Conservation (phyloP, 2,329 filamentous ascomycete species). For the Cadophora gregata region DNA sequence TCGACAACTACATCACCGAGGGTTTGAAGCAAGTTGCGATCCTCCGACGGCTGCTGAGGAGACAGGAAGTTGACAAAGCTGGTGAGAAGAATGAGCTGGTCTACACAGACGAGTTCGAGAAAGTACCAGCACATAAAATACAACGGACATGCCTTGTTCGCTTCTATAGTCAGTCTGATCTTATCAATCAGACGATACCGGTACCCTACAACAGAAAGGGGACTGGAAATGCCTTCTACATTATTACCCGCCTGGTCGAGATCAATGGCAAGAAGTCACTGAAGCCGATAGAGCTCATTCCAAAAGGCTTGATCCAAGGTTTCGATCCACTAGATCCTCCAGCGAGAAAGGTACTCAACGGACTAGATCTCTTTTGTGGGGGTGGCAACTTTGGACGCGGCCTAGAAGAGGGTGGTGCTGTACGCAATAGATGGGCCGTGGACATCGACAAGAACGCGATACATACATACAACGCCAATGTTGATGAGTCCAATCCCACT, state of each 20-base stretch:
- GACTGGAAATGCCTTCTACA: constrained; percentile 69
- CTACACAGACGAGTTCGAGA: constrained; percentile 55
- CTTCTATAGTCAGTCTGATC: constrained; percentile 52
- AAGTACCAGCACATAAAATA: constrained; percentile 51
- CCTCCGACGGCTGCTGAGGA: constrained; percentile 61
- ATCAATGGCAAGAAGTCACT: constrained; percentile 38
- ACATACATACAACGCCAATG: constrained; percentile 76
- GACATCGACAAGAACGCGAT: constrained; percentile 69
- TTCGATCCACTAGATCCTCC: constrained; percentile 52
- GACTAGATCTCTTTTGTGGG: constrained; percentile 78
- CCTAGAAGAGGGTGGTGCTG: constrained; percentile 71
- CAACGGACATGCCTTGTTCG: constrained; percentile 64
- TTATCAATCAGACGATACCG: constrained; percentile 50
- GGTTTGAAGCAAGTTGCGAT: constrained; percentile 43
- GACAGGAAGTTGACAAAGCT: constrained; percentile 48
- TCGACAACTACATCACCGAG: constrained; percentile 51
- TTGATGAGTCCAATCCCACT: constrained; percentile 48
- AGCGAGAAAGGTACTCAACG: constrained; percentile 53
- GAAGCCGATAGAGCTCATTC: constrained; percentile 46
- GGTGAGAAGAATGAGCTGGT: constrained; percentile 55
- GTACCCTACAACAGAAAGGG: constrained; percentile 71
- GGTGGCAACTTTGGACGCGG: constrained; percentile 80
- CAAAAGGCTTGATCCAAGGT: constrained; percentile 56
- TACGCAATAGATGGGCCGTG: constrained; percentile 70
- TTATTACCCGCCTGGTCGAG: constrained; percentile 53